phyloP scores from a whole-genome alignment of 2,329 filamentous ascomycete species.

The Pestalotiopsis sp. region DNA sequence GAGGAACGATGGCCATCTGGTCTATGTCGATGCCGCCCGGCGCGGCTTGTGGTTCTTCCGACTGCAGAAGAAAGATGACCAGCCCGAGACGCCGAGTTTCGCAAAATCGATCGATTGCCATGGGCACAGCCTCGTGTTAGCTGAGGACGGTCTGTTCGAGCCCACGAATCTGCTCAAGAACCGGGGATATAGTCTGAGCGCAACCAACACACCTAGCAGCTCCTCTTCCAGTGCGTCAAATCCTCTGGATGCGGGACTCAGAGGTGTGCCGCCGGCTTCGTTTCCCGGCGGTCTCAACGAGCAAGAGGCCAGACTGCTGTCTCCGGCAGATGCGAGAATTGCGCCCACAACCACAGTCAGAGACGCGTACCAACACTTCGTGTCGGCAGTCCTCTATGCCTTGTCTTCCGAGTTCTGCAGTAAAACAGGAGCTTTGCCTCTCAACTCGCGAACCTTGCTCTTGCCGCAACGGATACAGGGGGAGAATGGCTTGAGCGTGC shows the following conservation, averaged over 20 bases:
- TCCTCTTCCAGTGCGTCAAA: constrained; percentile 43
- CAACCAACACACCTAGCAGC: constrained; percentile 47
- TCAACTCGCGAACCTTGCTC: constrained; percentile 55
- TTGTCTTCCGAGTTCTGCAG: constrained; percentile 52
- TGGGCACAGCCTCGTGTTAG: constrained; percentile 44
- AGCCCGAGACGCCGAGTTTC: constrained; percentile 29
- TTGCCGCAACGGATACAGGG: constrained; percentile 37
- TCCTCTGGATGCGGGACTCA: constrained; percentile 37
- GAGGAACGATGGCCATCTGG: constrained; percentile 54
- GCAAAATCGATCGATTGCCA: constrained; percentile 43
- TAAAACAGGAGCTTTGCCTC: constrained; percentile 48
- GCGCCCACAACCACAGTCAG: constrained; percentile 39
- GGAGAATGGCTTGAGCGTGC: constrained; percentile 29
- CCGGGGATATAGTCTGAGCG: constrained; percentile 38
- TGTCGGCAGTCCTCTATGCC: constrained; percentile 53
- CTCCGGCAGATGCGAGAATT: constrained; percentile 33
- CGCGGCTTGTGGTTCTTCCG: constrained; percentile 59
- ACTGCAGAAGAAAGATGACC: constrained; percentile 43
- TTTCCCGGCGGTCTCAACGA: constrained; percentile 25
- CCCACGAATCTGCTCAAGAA: constrained; percentile 49
- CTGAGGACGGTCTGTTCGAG: constrained; percentile 54
- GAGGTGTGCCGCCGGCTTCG: constrained; percentile 30
- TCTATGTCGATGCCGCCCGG: constrained; percentile 52
- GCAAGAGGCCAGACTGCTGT: constrained; percentile 32
- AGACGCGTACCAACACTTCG: constrained; percentile 55